phyloP scores from a whole-genome alignment of 2,329 filamentous ascomycete species.

The Trichoderma atroviride region DNA sequence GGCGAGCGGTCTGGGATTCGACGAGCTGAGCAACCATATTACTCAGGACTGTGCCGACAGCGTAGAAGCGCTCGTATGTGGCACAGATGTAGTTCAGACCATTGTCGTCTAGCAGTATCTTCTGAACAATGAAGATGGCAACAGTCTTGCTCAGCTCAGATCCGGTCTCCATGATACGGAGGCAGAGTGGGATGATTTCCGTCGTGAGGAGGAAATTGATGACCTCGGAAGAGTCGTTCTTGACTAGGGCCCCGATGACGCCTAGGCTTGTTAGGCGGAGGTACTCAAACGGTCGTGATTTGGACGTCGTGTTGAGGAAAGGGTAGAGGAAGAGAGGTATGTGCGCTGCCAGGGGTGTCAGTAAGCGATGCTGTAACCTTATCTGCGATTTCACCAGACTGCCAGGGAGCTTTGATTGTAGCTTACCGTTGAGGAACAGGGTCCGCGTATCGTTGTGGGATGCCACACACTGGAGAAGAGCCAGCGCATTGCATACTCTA shows the following conservation, averaged over 20 bases:
- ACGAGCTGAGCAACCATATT: slow-evolving; percentile 99
- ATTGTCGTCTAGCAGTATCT: slow-evolving; percentile 95
- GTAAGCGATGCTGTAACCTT: slow-evolving; percentile 9
- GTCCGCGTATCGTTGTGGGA: slow-evolving; percentile 96
- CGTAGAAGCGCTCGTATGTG: slow-evolving; percentile 97
- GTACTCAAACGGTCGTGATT: slow-evolving; percentile 96
- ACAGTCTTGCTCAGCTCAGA: slow-evolving; percentile 98
- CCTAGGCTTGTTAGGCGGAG: slow-evolving; percentile 92
- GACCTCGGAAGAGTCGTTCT: slow-evolving; percentile 97
- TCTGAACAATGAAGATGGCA: slow-evolving; percentile 99
- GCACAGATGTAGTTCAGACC: slow-evolving; percentile 98
- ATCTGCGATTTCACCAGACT: neutral
- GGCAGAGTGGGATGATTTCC: slow-evolving; percentile 95
- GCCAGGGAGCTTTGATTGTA: neutral
- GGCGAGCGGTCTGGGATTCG: slow-evolving; percentile 92
- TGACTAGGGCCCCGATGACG: slow-evolving; percentile 94
- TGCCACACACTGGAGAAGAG: slow-evolving; percentile 93
- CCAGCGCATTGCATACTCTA: slow-evolving; percentile 94
- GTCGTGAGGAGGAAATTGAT: slow-evolving; percentile 99
- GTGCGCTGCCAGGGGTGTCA: slow-evolving; percentile 65
- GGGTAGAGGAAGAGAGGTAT: slow-evolving; percentile 98
- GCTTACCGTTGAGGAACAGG: slow-evolving; percentile 85
- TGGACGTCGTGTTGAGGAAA: slow-evolving; percentile 97
- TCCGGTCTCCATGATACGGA: slow-evolving; percentile 98
- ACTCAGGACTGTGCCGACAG: slow-evolving; percentile 93